Percentiles rank a stretch among this genome's conserved stretches.
phyloP scores from a whole-genome alignment of 1,284 basidiomycete genomes.

The Exobasidium rhododendri region DNA sequence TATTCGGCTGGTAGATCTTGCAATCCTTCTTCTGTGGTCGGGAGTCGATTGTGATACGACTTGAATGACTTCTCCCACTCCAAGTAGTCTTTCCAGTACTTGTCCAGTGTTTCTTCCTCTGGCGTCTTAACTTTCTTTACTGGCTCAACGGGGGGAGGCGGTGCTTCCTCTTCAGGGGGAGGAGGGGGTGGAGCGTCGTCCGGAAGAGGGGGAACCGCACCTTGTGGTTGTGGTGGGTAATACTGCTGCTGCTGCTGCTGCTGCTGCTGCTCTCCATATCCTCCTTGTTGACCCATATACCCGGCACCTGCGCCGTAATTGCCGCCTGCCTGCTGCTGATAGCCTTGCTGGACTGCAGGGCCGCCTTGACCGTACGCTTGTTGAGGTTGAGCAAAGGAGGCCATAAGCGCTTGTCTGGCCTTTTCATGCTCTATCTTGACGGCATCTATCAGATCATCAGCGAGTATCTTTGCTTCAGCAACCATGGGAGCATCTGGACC shows the following conservation, averaged over 20 bases:
- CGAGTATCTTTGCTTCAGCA: slow-evolving; percentile 39
- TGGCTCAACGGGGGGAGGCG: slow-evolving; percentile 12
- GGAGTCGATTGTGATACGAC: slow-evolving; percentile 47
- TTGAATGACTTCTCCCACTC: slow-evolving; percentile 47
- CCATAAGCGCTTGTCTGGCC: slow-evolving; percentile 26
- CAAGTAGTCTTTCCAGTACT: slow-evolving; percentile 53
- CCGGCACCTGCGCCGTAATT: slow-evolving; percentile 18
- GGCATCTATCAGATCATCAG: slow-evolving; percentile 47
- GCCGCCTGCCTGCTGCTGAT: slow-evolving; percentile 2
- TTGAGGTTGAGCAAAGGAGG: neutral
- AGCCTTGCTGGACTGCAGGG: neutral
- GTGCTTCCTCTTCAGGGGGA: slow-evolving; percentile 24
- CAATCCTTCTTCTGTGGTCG: slow-evolving; percentile 48
- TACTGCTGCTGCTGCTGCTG: slow-evolving; percentile 18
- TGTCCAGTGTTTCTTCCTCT: slow-evolving; percentile 44
- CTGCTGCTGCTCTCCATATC: slow-evolving; percentile 15
- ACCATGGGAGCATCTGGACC: slow-evolving; percentile 46
- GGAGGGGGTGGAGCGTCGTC: slow-evolving; percentile 34
- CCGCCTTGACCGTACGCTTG: neutral
- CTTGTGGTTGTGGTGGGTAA: slow-evolving; percentile 15
- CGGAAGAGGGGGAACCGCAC: slow-evolving; percentile 25
- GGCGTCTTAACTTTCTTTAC: slow-evolving; percentile 22
- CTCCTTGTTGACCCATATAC: slow-evolving; percentile 11
- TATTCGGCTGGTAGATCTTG: slow-evolving; percentile 50
- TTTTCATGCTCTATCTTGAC: slow-evolving; percentile 47